A percentile compares a stretch with the other conserved stretches of the same genome.
phyloP scores from a whole-genome alignment of 805 yeast species.

The Blastobotrys parvus region DNA sequence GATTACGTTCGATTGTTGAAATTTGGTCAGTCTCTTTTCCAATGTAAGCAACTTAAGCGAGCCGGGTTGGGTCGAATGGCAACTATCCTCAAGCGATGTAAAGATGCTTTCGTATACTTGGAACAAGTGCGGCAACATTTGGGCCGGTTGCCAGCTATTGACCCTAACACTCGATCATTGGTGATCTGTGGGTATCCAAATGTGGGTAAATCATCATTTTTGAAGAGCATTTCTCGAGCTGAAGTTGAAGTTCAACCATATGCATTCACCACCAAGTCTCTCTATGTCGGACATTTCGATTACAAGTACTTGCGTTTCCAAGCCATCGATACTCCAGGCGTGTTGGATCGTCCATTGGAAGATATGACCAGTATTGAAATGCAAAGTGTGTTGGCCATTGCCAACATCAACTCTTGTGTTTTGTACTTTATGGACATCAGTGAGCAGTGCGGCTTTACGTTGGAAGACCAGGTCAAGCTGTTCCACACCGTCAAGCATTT shows the following conservation, averaged over 20 bases:
- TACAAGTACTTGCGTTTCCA: conserved; percentile 96
- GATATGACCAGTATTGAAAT: conserved; percentile 99
- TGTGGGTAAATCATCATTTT: conserved; percentile 96
- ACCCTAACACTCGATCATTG: conserved; percentile 96
- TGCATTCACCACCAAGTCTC: conserved; percentile 96
- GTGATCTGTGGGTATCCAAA: conserved; percentile 98
- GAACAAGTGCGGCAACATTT: conserved; percentile 99
- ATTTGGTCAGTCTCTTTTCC: conserved; percentile 96
- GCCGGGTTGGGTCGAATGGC: conserved; percentile 99
- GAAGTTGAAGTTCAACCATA: conserved; percentile 99
- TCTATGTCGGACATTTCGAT: conserved; percentile 98
- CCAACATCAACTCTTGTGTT: conserved; percentile 94
- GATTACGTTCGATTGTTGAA: conserved; percentile 91
- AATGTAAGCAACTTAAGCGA: conserved; percentile 96
- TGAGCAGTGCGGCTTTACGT: conserved; percentile 97
- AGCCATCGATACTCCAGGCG: conserved; percentile 99
- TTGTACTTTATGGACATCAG: conserved; percentile 96
- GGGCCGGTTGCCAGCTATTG: conserved; percentile 96
- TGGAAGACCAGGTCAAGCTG: conserved; percentile 94
- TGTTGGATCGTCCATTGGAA: conserved; percentile 96
- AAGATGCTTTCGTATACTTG: conserved; percentile 85
- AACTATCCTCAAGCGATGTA: conserved; percentile 87
- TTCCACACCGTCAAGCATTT: conserved; percentile 96
- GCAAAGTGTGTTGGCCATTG: conserved; percentile 98
- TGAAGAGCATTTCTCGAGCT: conserved; percentile 89